phyloP scores from a whole-genome alignment of 2,329 filamentous ascomycete species.

The Nemania sp. region DNA sequence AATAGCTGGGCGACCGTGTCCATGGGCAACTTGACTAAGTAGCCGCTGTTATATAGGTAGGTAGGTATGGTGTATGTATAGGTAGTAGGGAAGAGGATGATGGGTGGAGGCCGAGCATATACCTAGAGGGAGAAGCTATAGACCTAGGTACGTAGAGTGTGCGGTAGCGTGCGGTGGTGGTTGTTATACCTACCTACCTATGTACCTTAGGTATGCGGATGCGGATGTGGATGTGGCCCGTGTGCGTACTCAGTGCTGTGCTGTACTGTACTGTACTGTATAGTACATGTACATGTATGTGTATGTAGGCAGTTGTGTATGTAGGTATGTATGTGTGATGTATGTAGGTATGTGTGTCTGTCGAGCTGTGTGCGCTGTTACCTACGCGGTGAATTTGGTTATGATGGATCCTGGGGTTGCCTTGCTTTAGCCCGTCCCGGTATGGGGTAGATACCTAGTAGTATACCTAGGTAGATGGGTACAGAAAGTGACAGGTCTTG shows the following conservation, averaged over 20 bases:
- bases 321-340: background rate
- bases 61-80: too few species aligned
- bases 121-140: too few species aligned
- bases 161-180: too few species aligned
- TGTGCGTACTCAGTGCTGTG: too few species aligned
- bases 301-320: background rate
- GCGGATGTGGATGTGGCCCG: background rate
- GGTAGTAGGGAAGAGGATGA: background rate
- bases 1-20: too few species aligned
- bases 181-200: too few species aligned
- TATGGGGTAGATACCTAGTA: background rate
- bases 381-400: background rate
- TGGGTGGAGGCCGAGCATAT: background rate
- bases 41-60: too few species aligned
- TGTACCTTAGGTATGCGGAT: background rate
- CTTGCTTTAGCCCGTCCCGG: background rate
- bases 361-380: background rate
- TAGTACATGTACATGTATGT: background rate
- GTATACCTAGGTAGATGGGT: background rate
- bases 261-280: background rate
- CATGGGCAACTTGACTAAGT: too few species aligned
- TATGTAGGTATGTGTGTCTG: background rate
- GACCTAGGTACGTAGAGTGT: background rate
- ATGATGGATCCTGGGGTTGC: background rate
- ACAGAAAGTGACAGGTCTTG: constrained; percentile 18